These are phyloP conservation scores for Cutaneotrichosporon arboriforme DNA, from an alignment of 1,284 basidiomycete genomes.

Conservation along the genomic window DNA sequence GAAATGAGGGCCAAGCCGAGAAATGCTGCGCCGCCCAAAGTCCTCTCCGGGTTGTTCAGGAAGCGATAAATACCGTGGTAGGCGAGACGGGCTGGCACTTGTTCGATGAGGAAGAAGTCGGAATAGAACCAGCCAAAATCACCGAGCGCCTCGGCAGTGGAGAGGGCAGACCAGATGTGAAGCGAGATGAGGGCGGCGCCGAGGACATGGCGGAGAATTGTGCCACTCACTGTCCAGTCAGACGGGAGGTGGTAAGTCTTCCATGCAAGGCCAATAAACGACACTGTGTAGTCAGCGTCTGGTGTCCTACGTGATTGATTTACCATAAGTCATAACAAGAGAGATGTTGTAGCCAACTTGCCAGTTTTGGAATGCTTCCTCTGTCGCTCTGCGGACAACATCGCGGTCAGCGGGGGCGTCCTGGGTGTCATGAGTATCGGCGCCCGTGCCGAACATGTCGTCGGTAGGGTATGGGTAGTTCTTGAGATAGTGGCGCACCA, in stretches of 20 bases:
- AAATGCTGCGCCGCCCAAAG: conserved; percentile 91
- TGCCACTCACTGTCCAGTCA: conserved; percentile 85
- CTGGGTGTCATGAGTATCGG: conserved; percentile 79
- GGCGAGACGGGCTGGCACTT: conserved; percentile 79
- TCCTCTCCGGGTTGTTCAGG: conserved; percentile 87
- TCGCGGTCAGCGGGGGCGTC: conserved; percentile 28
- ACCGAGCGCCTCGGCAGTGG: conserved; percentile 87
- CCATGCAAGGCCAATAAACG: conserved; percentile 75
- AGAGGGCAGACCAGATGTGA: conserved; percentile 85
- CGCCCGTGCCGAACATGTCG: conserved; percentile 32
- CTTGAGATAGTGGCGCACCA: conserved; percentile 90
- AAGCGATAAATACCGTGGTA: conserved; percentile 97
- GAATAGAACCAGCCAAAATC: conserved; percentile 96
- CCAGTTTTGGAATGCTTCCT: conserved; percentile 93
- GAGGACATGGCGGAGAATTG: conserved; percentile 78
- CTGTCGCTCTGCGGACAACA: conserved; percentile 63
- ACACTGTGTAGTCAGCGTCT: conserved; percentile 53
- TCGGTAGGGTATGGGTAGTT: conserved; percentile 70
- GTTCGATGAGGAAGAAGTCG: conserved; percentile 92
- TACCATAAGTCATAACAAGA: conserved; percentile 82
- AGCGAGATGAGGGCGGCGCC: conserved; percentile 78
- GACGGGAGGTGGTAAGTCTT: conserved; percentile 74
- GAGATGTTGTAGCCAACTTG: conserved; percentile 88
- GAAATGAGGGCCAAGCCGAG: conserved; percentile 88
- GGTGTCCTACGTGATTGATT: conserved; percentile 53